Percentiles rank a stretch among this genome's conserved stretches.
phyloP scores from a whole-genome alignment of 306 rosid species.

The Dalbergia oliveri region DNA sequence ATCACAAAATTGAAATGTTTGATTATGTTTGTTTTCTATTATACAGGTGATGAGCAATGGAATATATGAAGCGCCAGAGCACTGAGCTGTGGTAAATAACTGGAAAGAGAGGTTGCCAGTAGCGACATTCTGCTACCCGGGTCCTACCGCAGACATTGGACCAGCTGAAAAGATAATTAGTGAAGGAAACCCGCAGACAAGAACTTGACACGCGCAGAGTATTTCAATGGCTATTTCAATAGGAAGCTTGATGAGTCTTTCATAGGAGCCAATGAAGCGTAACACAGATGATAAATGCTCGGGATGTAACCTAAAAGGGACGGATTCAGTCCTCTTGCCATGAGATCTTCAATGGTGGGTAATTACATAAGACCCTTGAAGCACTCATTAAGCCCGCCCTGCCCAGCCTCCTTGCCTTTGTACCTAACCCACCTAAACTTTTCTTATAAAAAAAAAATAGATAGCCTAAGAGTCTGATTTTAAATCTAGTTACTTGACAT shows the following conservation, averaged over 20 bases:
- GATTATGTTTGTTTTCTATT: neutral
- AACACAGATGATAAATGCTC: no score
- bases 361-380: no score
- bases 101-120: slow-evolving; percentile 51
- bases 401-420: no score
- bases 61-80: slow-evolving; percentile 61
- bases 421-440: no score
- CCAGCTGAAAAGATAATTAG: slow-evolving; percentile 46
- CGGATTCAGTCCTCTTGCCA: no score
- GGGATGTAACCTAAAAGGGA: no score
- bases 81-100: slow-evolving; percentile 59
- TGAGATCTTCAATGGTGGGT: no score
- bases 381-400: no score
- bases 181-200: slow-evolving; percentile 43
- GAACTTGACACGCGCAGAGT: slow-evolving; percentile 52
- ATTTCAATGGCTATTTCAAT: slow-evolving; percentile 52
- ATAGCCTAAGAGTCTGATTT: no score
- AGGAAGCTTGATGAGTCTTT: slow-evolving; percentile 55
- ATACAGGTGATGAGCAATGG: slow-evolving; percentile 62
- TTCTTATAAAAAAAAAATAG: no score
- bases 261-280: no score
- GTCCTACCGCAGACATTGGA: slow-evolving; percentile 44
- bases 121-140: slow-evolving; percentile 59
- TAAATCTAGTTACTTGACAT: no score
- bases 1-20: neutral